Evolutionary conservation across 176 grass and related monocot genomes (phyloP), one percentile per base, ranked within the genome.

Genomic region (Ensete glaucum): DNA sequence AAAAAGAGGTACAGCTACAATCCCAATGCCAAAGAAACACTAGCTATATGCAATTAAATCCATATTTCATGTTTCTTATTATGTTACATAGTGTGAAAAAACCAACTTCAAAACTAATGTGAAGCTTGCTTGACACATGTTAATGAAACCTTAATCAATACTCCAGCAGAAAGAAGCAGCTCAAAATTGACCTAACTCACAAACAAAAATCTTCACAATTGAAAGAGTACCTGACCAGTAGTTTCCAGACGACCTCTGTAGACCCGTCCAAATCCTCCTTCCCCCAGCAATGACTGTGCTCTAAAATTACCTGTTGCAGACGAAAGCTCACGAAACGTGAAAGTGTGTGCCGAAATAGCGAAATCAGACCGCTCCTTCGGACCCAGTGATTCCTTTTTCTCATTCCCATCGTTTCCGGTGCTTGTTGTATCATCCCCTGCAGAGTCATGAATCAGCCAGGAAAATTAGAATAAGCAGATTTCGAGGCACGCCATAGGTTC

Each of bases 211-310:
- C 20, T 15, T n/a, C 13, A n/a, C 17, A 15, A 21, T 62, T 62
- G 6, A 15, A 19, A 62, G 57, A 19, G 10, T 85, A 94, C 91
- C 87, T 90, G 91, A 75, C 87, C 85, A 23, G 85, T 86, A 66
- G 71, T 88, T 67, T 94, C 91, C 8, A 94, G 78, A 26, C 49
- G 77, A 2, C 91, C 91, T 81, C 83, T 90, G 77, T 94, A 94
- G 82, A 94, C 91, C 50, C 80, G 85, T 29, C 91, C 91, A 67
- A 94, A 94, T 1, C 91, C 91, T 53, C 91, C 91, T 75, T 94
- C 91, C 1, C 91, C 91, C 15, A 94, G 29, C 79, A 94, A 94
- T 29, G 87, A 94, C 68, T 94, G 85, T 0, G 78, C 83, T 50
- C 85, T 87, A 75, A 94, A 94, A 66, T 94, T 90, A 76, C 83